Evolutionary conservation across 2,329 filamentous ascomycete genomes (phyloP), one percentile per base, ranked within the genome.

Genomic region (Aspergillus candidus): DNA sequence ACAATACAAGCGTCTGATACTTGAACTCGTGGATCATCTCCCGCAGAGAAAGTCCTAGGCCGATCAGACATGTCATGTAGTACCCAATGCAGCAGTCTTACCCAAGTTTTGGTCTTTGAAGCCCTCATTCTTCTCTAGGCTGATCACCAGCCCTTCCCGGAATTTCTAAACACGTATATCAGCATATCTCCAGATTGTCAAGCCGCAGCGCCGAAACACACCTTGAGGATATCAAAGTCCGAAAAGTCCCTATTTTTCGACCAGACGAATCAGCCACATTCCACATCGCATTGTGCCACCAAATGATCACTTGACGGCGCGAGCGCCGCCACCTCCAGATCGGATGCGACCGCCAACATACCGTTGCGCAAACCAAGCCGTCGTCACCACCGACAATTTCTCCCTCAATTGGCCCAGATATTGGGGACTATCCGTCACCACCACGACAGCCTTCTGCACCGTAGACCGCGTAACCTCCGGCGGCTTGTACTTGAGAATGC

Each of bases 361-460:
- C 78, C 72, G 84, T 73, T 98, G 93, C 49, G 85, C 87, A 69
- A 98, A 98, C 93, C 93, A 98, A 17, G 91, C 91, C 56, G 83
- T 86, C 4, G 91, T 96, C 12, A 98, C 90, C 29, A 95, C 83
- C 38, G 86, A 86, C 51, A 98, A 72, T 54, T 93, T 84, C 68
- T 97, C 88, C 58, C 91, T 83, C 63, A 98, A 72, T 71, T 93
- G 86, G 44, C 89, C 90, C 66, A 98, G 94, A 59, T 82, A 82
- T 61, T 93, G 86, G 7, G 93, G 93, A 51, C 82, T 88, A 67
- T 96, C 88, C 43, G 88, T 89, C 55, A 98, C 88, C 43, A 95
- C 89, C 36, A 98, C 91, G 3, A 98, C 89, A 11, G 91, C 93
- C 72, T 98, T 98, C 66, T 98, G 93, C 34, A 98, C 93, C 1